A percentile compares a stretch with the other conserved stretches of the same genome.
Conservation (phyloP, 805 yeast genomes). For the Ogataea nakhonphanomensis region DNA sequence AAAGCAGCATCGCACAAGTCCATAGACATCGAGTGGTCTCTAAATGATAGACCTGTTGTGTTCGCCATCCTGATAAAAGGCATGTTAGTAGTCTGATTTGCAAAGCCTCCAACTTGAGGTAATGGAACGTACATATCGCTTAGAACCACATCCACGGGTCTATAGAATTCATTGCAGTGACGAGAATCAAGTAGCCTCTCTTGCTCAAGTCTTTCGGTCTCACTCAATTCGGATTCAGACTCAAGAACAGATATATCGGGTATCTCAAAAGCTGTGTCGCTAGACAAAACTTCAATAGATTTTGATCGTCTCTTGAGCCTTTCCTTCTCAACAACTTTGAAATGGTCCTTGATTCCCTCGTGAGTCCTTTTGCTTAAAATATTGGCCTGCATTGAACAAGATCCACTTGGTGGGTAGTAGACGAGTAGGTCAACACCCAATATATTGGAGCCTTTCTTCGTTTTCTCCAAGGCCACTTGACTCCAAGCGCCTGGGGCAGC, state of each 20-base stretch:
- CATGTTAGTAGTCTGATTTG: constrained; percentile 67
- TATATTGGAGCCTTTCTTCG: constrained; percentile 50
- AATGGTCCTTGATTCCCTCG: constrained; percentile 47
- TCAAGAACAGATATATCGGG: constrained; percentile 20
- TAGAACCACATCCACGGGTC: constrained; percentile 61
- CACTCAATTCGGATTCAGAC: constrained; percentile 13
- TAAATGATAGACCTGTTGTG: constrained; percentile 75
- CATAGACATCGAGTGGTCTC: constrained; percentile 84
- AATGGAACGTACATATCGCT: constrained; percentile 82
- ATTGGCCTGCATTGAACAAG: constrained; percentile 80
- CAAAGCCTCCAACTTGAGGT: constrained; percentile 48
- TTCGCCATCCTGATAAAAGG: constrained; percentile 91
- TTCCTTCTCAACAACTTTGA: constrained; percentile 34
- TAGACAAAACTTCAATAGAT: constrained; percentile 18
- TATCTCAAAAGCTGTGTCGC: constrained; percentile 9
- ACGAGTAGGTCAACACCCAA: constrained; percentile 83
- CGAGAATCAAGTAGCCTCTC: constrained; percentile 1
- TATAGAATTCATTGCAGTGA: constrained; percentile 27
- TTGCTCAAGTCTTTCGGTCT: constrained; percentile 8
- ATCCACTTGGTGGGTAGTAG: constrained; percentile 76
- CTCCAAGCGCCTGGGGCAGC: constrained; percentile 97
- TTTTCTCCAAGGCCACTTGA: constrained; percentile 66
- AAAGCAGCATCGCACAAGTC: constrained; percentile 91
- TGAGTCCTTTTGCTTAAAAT: constrained; percentile 70
- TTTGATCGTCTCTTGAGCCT: constrained; percentile 17